Evolutionary conservation across 2,329 filamentous ascomycete genomes (phyloP).

Genomic region (Diaporthe helianthi): DNA sequence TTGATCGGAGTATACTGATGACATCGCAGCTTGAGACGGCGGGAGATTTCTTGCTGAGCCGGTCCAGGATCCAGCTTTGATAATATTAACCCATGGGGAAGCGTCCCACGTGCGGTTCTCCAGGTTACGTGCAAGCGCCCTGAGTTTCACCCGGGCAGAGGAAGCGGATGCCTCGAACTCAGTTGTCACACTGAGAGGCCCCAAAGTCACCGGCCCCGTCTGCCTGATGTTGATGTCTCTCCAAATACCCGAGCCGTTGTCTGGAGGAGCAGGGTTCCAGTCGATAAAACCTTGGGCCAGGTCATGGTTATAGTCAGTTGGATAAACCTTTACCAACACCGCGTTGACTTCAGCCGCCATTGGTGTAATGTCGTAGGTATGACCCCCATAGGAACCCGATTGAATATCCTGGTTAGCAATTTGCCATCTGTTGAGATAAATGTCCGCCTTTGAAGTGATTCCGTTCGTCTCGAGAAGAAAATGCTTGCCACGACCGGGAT

Average conservation of each 20-base stretch:
- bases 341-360: constrained; percentile 53
- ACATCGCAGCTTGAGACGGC: not conserved
- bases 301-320: constrained; percentile 65
- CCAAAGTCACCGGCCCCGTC: constrained; percentile 58
- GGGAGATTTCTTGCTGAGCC: no score
- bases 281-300: constrained; percentile 67
- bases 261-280: constrained; percentile 67
- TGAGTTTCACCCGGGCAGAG: constrained; percentile 41
- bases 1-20: not conserved
- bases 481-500: constrained; percentile 46
- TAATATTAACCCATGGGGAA: constrained; percentile 31
- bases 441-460: constrained; percentile 65
- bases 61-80: not conserved
- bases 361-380: constrained; percentile 60
- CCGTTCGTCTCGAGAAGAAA: constrained; percentile 64
- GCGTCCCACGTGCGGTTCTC: constrained; percentile 49
- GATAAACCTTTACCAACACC: constrained; percentile 60
- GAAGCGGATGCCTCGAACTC: constrained; percentile 42
- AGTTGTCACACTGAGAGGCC: constrained; percentile 53
- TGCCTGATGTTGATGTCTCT: constrained; percentile 62
- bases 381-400: constrained; percentile 63
- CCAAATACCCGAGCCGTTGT: constrained; percentile 71
- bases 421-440: constrained; percentile 63
- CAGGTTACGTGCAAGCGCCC: constrained; percentile 49
- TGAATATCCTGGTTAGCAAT: constrained; percentile 57